Evolutionary conservation across 768 basidiomycete species (phyloP).

Genomic region (Sporobolomyces roseus): DNA sequence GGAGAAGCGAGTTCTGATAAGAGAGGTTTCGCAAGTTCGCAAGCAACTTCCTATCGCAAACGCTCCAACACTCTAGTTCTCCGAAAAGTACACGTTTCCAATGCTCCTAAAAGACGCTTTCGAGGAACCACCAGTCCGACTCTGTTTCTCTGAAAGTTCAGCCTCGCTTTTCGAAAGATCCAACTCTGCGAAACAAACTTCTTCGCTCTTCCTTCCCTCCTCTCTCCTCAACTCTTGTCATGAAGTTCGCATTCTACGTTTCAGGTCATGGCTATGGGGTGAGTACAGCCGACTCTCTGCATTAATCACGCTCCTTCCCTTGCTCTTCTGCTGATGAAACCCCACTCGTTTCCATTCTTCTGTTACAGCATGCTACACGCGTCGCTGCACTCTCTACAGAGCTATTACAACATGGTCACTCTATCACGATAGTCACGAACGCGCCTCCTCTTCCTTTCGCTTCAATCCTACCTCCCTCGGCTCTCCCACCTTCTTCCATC

Average conservation of each 20-base stretch:
- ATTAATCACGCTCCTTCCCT: neutral
- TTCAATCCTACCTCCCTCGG: slow-evolving; percentile 55
- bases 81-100: too few species aligned
- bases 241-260: slow-evolving; percentile 29
- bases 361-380: slow-evolving; percentile 69
- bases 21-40: too few species aligned
- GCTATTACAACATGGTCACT: slow-evolving; percentile 55
- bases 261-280: slow-evolving; percentile 41
- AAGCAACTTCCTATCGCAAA: too few species aligned
- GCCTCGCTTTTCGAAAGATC: neutral
- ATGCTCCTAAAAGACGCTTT: too few species aligned
- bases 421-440: slow-evolving; percentile 66
- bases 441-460: slow-evolving; percentile 69
- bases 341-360: neutral
- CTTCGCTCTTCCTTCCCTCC: neutral
- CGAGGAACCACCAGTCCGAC: neutral
- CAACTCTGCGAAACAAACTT: neutral
- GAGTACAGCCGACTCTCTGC: neutral
- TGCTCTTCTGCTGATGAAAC: neutral
- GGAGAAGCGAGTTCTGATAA: too few species aligned
- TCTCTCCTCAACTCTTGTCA: neutral
- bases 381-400: slow-evolving; percentile 69
- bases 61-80: too few species aligned
- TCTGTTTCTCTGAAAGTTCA: slow-evolving; percentile 2
- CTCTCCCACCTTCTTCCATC: slow-evolving; percentile 12